These are phyloP conservation scores for Solanum virginianum DNA, from an alignment of 257 asterid species.

Conservation along the genomic window DNA sequence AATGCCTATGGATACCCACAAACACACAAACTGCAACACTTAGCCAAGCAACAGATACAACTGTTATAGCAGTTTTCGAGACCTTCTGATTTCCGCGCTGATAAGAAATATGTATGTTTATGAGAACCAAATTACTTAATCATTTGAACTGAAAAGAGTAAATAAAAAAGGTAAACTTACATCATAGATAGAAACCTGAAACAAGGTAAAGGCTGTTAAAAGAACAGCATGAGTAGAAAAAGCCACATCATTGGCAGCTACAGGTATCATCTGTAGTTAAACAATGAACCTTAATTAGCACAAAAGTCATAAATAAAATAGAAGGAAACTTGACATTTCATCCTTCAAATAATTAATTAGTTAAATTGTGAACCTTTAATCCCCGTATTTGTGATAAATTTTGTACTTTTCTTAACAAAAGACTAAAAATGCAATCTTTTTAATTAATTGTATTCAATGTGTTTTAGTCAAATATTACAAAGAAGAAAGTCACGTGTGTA, in stretches of 20 bases:
- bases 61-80: conserved; percentile 34
- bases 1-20: conserved; percentile 53
- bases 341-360: background rate
- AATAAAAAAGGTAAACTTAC: conserved; percentile 15
- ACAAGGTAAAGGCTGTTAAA: conserved; percentile 58
- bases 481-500: background rate
- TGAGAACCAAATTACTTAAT: background rate
- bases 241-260: conserved; percentile 95
- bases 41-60: conserved; percentile 52
- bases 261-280: conserved; percentile 76
- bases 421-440: background rate
- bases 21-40: conserved; percentile 58
- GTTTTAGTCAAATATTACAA: background rate
- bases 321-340: background rate
- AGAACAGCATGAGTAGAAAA: conserved; percentile 85
- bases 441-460: background rate
- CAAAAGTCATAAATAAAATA: background rate
- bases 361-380: background rate
- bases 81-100: conserved; percentile 87
- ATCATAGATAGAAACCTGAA: conserved; percentile 66
- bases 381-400: too few species aligned
- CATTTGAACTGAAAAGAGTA: background rate
- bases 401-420: background rate
- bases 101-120: background rate
- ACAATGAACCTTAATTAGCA: background rate